Evolutionary conservation across 2,329 filamentous ascomycete species (phyloP), one percentile per base, ranked within the genome.

Genomic region (Colletotrichum orbiculare): DNA sequence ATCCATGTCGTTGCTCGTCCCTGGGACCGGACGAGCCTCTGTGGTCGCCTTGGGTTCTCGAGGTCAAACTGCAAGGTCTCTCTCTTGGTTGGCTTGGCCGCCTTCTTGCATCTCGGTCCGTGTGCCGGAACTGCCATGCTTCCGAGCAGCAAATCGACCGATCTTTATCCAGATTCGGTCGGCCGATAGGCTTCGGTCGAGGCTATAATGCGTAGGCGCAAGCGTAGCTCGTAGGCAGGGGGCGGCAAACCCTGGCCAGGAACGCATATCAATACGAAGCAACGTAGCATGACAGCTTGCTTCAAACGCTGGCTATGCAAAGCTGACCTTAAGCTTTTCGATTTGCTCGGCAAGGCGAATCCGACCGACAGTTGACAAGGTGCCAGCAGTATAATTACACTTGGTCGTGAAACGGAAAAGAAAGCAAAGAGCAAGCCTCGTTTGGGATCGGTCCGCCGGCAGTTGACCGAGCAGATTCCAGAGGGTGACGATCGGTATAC

Each of bases 381-480:
- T 9, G 45, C 17, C 39, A 39, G 42, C 13, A 15, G 41, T 39
- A 39, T 38, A 48, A 35, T 54, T 42, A 50, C 38, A 42, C 25
- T 25, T 25, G 25, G 25, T 25, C 4, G 39, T 45, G 63, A 56
- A 63, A 43, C 47, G n/a, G 47, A 62, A 62, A 62, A 56, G 62
- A 46, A 62, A 62, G 62, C 52, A 62, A 35, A n/a, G 10, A 11
- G 42, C 13, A 53, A 47, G 15, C 52, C 25, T 42, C 25, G n/a
- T 53, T 57, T n/a, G 58, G 46, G 15, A 53, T 35, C 35, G 46
- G 25, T 46, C 33, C 10, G 11, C 41, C 58, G 37, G 47, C 41
- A 62, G 41, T 53, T 45, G 34, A 34, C 58, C 52, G 52, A 62
- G 41, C 39, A 48, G 43, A 62, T 62, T 62, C 35, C 55, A 64